A percentile compares a stretch with the other conserved stretches of the same genome.
Evolutionary conservation across 176 grass and related monocot genomes (phyloP).

Genomic region (Carex myosuroides): DNA sequence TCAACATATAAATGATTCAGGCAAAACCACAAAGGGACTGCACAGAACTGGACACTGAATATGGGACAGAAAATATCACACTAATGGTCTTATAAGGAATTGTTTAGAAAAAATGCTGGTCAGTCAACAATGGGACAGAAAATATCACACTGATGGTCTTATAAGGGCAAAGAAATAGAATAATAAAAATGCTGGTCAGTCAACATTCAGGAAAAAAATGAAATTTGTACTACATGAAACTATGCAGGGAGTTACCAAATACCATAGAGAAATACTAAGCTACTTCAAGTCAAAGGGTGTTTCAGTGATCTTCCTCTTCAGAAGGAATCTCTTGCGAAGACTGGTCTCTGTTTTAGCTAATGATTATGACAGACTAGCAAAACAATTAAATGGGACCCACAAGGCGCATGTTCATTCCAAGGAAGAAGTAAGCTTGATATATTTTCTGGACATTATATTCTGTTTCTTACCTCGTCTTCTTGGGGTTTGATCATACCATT

Average conservation of each 20-base stretch:
- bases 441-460: neutral
- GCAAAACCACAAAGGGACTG: neutral
- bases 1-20: neutral
- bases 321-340: constrained; percentile 73
- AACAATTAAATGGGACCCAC: constrained; percentile 92
- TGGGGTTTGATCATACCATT: neutral
- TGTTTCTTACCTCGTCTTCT: neutral
- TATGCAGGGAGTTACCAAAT: constrained; percentile 62
- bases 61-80: neutral
- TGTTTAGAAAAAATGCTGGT: neutral
- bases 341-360: constrained; percentile 84
- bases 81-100: neutral
- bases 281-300: constrained; percentile 83
- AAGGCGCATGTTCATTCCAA: constrained; percentile 93
- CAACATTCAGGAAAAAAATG: neutral
- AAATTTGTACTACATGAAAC: constrained; percentile 8
- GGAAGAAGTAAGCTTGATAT: constrained; percentile 51
- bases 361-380: constrained; percentile 82
- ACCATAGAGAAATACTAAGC: constrained; percentile 58
- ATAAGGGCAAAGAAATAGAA: neutral
- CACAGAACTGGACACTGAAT: neutral
- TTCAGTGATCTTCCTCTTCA: constrained; percentile 82
- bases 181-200: neutral
- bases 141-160: neutral
- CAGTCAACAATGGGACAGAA: neutral